Base-by-base conservation (phyloP, 208 protist species). In the Spongospora subterranea region DNA sequence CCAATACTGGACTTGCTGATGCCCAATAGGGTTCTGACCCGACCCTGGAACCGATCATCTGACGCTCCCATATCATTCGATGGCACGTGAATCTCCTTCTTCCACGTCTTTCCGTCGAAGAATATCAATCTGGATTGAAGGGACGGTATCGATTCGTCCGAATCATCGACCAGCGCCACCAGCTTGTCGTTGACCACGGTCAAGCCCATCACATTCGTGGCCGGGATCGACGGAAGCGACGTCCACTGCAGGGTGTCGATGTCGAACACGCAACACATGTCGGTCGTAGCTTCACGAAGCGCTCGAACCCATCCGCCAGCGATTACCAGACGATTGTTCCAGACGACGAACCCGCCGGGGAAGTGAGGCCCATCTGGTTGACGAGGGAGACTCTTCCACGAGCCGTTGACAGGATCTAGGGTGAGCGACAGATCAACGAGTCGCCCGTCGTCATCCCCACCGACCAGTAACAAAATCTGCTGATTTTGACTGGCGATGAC, bases 341-440 rank as follows among this genome's bases (percentile, higher is more conserved):
- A 65, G 54, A 65, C 54, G 54, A 29, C 29, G 54, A 65, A 65
- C 54, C 54, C 54, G 29, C 29, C 54, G 17, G 54, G 54, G 29
- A 65, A 65, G 29, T 65, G 54, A 32, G 54, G 54, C 54, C 54
- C 54, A 29, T 32, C 20, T 29, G 54, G 54, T 65, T 17, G 54
- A 17, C 54, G 17, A 17, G 54, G 54, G 17, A 65, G 54, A 65
- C 54, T 32, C 54, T 29, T 17, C 54, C 54, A 65, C 54, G 54
- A 65, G 20, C 54, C 54, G 54, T 65, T 29, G 54, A 17, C 29
- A 29, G 54, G 54, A 29, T 65, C 54, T 29, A 65, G 29, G 20
- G 54, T 65, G 17, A 65, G 54, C 54, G 54, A 65, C 54, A 65
- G 54, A 29, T 65, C 54, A 29, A 65, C 54, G 54, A 65, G 54